Conservation (phyloP, 495 filamentous ascomycete species). For the Podospora appendiculata region DNA sequence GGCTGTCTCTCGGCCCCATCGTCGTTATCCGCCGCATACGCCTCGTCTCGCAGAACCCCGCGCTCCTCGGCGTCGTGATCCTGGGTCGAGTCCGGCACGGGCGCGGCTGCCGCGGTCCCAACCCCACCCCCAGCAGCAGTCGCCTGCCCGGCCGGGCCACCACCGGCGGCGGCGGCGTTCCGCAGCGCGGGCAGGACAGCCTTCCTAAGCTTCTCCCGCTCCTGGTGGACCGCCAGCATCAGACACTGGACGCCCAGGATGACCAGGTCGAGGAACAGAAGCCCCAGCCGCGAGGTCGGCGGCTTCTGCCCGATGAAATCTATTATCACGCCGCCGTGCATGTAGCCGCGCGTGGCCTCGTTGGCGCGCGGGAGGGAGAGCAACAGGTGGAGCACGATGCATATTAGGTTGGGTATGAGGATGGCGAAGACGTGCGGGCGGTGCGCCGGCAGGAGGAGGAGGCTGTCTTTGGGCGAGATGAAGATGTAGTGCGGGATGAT, state of each 20-base stretch:
- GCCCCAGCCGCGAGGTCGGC: conserved; percentile 56
- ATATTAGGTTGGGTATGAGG: conserved; percentile 61
- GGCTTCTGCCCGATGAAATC: conserved; percentile 81
- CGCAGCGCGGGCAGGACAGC: conserved; percentile 24
- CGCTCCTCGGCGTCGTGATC: conserved; percentile 78
- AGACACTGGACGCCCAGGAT: conserved; percentile 62
- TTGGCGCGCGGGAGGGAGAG: conserved; percentile 55
- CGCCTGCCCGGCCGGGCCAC: neutral
- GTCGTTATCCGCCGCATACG: conserved; percentile 22
- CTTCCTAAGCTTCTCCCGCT: conserved; percentile 52
- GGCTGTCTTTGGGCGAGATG: conserved; percentile 67
- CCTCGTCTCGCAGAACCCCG: conserved; percentile 52
- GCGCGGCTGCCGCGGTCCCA: no score
- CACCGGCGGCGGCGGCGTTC: neutral
- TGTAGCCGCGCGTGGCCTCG: conserved; percentile 70
- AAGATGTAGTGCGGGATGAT: conserved; percentile 64
- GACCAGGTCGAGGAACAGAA: conserved; percentile 57
- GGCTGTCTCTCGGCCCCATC: conserved; percentile 43
- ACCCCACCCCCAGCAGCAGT: neutral
- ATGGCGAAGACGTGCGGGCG: conserved; percentile 65
- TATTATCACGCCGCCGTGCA: conserved; percentile 77
- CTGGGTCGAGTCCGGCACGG: conserved; percentile 36
- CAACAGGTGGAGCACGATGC: conserved; percentile 63
- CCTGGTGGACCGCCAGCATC: conserved; percentile 65
- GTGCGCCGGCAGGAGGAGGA: conserved; percentile 51